Evolutionary conservation across 352 stramenopile species (phyloP).

Genomic region (Pythium brachiatum): DNA sequence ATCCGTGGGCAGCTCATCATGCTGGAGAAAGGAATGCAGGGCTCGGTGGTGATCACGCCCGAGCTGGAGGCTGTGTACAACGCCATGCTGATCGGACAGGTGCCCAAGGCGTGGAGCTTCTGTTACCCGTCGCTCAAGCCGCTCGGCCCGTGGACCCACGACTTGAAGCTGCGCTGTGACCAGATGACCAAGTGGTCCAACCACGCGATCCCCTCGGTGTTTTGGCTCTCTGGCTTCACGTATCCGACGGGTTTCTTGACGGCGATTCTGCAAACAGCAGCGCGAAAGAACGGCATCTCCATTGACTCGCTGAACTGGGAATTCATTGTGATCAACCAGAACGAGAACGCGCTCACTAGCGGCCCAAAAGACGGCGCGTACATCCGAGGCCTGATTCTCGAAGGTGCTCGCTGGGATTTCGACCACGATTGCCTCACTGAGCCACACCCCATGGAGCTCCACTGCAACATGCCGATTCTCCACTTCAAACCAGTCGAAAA

Average conservation of each 20-base stretch:
- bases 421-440: slow-evolving; percentile 89
- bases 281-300: slow-evolving; percentile 92
- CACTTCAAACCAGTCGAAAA: slow-evolving; percentile 95
- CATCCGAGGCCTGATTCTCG: slow-evolving; percentile 90
- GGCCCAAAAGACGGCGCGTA: slow-evolving; percentile 91
- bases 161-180: slow-evolving; percentile 87
- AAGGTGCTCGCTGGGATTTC: slow-evolving; percentile 92
- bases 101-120: slow-evolving; percentile 90
- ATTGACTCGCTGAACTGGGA: slow-evolving; percentile 96
- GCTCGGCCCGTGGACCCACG: slow-evolving; percentile 90
- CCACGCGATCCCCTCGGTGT: slow-evolving; percentile 78
- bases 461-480: slow-evolving; percentile 90
- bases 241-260: slow-evolving; percentile 97
- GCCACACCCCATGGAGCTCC: slow-evolving; percentile 91
- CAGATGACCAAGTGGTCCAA: slow-evolving; percentile 92
- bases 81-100: slow-evolving; percentile 82
- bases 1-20: slow-evolving; percentile 81
- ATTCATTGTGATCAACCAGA: slow-evolving; percentile 91
- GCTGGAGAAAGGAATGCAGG: slow-evolving; percentile 91
- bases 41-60: slow-evolving; percentile 93
- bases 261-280: slow-evolving; percentile 93
- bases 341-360: slow-evolving; percentile 71
- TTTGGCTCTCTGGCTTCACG: slow-evolving; percentile 96
- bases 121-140: slow-evolving; percentile 95
- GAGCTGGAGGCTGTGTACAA: slow-evolving; percentile 94